These are phyloP conservation scores for Sphaerobolus stellatus DNA, from an alignment of 1,284 basidiomycete species.

Conservation along the genomic window DNA sequence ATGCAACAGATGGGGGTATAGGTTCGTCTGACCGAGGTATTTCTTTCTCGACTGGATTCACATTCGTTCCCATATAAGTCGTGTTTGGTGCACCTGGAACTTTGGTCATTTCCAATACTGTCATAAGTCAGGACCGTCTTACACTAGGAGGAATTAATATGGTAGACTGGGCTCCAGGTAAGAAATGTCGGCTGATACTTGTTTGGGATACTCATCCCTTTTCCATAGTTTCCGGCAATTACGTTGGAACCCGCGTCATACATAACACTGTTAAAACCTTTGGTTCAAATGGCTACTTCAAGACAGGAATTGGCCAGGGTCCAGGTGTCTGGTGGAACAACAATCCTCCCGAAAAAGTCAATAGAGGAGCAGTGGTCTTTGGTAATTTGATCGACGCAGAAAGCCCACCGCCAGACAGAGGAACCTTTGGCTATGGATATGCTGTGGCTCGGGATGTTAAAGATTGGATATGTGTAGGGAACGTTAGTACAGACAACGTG, in stretches of 20 bases:
- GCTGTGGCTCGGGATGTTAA: constrained; percentile 13
- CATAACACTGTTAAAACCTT: constrained; percentile 23
- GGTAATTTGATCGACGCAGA: constrained; percentile 13
- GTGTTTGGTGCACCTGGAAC: constrained; percentile 24
- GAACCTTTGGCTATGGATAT: constrained; percentile 15
- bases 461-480: constrained; percentile 15
- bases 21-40: constrained; percentile 1
- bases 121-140: constrained; percentile 19
- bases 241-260: constrained; percentile 19
- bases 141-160: constrained; percentile 24
- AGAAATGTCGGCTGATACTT: constrained; percentile 2
- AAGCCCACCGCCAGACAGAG: constrained; percentile 3
- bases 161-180: constrained; percentile 24
- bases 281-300: constrained; percentile 20
- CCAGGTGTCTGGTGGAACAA: constrained; percentile 15
- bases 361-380: constrained; percentile 20
- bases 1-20: constrained; percentile 26
- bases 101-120: constrained; percentile 24
- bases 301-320: constrained; percentile 24
- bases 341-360: constrained; percentile 14
- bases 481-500: constrained; percentile 9
- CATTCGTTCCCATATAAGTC: constrained; percentile 12
- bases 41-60: not conserved
- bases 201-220: not conserved
- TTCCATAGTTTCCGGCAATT: constrained; percentile 17